Conservation (phyloP, 2,329 filamentous ascomycete genomes). For the Penicillium sp. region DNA sequence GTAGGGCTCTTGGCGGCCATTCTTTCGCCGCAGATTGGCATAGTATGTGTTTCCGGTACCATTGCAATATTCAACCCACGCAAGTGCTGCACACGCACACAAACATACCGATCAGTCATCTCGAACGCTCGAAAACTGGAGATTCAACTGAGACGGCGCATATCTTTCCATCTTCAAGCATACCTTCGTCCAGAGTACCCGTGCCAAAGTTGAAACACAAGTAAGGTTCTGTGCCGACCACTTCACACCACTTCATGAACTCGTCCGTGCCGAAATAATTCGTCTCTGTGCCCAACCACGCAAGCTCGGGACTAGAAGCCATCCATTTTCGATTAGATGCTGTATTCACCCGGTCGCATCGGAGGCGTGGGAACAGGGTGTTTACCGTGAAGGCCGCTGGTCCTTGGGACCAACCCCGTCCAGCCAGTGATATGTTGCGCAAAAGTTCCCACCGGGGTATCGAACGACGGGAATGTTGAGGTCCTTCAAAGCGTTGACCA, state of each 20-base stretch:
- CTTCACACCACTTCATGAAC: slow-evolving; percentile 74
- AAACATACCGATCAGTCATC: not conserved
- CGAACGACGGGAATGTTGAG: slow-evolving; percentile 70
- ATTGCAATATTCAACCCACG: slow-evolving; percentile 85
- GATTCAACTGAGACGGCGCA: no score
- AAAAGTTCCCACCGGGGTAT: slow-evolving; percentile 80
- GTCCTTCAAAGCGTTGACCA: slow-evolving; percentile 66
- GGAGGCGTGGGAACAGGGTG: no score
- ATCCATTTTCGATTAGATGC: not conserved
- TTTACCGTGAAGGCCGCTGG: slow-evolving; percentile 53
- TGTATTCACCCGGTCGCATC: no score
- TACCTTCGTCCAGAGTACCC: slow-evolving; percentile 54
- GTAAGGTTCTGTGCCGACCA: slow-evolving; percentile 70
- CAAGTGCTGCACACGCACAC: slow-evolving; percentile 46
- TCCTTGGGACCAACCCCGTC: slow-evolving; percentile 73
- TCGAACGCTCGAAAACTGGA: no score
- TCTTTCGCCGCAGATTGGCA: slow-evolving; percentile 69
- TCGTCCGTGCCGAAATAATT: slow-evolving; percentile 82
- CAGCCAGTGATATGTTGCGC: slow-evolving; percentile 78
- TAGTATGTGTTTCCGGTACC: slow-evolving; percentile 70
- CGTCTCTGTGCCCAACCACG: slow-evolving; percentile 69
- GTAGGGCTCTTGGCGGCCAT: slow-evolving; percentile 72
- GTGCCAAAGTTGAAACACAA: slow-evolving; percentile 77
- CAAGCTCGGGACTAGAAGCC: slow-evolving; percentile 60
- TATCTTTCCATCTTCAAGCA: not conserved